Conservation (phyloP, 202 grass and related monocot species). For the Zoysia matrella region DNA sequence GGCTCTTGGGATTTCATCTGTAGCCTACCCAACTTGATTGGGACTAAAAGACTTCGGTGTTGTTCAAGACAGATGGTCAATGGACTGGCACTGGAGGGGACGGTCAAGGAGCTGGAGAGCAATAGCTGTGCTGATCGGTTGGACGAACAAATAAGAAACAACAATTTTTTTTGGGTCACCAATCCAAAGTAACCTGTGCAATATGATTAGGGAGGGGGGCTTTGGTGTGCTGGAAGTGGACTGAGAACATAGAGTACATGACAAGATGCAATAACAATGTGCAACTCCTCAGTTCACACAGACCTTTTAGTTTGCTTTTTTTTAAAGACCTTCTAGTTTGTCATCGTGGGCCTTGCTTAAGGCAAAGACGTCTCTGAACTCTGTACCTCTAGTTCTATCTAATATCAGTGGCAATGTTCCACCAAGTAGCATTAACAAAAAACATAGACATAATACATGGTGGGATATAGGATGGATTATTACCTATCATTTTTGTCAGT, state of each 20-base stretch:
- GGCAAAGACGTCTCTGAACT: background rate
- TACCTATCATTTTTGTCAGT: conserved; percentile 95
- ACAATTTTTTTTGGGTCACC: too few relatives aligned
- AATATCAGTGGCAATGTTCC: background rate
- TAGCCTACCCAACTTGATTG: too few relatives aligned
- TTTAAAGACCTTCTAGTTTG: background rate
- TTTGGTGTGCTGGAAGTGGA: background rate
- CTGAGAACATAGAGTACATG: background rate
- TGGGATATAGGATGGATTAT: background rate
- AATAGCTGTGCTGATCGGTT: too few relatives aligned
- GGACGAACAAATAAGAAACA: too few relatives aligned
- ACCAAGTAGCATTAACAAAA: background rate
- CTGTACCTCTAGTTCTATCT: background rate
- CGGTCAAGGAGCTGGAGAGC: too few relatives aligned
- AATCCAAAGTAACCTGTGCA: background rate
- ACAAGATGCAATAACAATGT: too few relatives aligned
- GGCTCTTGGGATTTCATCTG: too few relatives aligned
- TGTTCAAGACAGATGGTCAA: too few relatives aligned
- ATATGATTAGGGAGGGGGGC: background rate
- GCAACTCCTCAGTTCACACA: background rate
- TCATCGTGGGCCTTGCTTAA: background rate
- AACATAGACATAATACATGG: background rate
- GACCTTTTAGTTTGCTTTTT: background rate
- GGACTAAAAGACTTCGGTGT: too few relatives aligned
- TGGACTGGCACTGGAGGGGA: too few relatives aligned